Percentiles rank a stretch among this genome's conserved stretches.
Conservation (phyloP, 192 early-diverging fungal genomes). For the Coemansia sp. region DNA sequence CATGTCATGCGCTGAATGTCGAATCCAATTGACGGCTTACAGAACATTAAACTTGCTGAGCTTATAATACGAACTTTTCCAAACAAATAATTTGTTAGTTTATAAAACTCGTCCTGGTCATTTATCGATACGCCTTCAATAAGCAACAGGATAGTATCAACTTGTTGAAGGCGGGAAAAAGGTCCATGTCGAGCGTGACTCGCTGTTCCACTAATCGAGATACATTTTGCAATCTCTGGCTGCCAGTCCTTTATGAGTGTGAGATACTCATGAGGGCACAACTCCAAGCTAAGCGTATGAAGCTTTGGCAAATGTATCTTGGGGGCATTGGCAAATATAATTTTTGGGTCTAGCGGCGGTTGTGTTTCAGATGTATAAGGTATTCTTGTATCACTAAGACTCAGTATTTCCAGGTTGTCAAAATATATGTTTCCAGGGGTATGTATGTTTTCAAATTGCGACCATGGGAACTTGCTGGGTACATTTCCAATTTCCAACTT, state of each 20-base stretch:
- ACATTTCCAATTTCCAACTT: neutral
- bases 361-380: neutral
- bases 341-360: neutral
- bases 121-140: neutral
- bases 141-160: neutral
- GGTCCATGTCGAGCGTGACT: neutral
- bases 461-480: neutral
- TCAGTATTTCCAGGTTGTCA: neutral
- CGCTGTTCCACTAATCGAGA: neutral
- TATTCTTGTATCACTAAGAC: neutral
- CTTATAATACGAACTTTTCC: neutral
- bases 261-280: neutral
- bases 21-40: neutral
- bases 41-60: neutral
- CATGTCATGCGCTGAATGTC: neutral
- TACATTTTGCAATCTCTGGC: neutral
- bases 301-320: slow-evolving; percentile 6
- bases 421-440: neutral
- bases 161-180: neutral
- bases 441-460: neutral
- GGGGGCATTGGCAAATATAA: slow-evolving; percentile 2
- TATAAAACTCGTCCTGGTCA: neutral
- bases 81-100: slow-evolving; percentile 6
- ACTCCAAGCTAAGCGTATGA: neutral
- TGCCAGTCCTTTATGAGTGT: slow-evolving; percentile 2